Conservation (phyloP, 2,329 filamentous ascomycete genomes). For the Neofusicoccum kwambonambiense region DNA sequence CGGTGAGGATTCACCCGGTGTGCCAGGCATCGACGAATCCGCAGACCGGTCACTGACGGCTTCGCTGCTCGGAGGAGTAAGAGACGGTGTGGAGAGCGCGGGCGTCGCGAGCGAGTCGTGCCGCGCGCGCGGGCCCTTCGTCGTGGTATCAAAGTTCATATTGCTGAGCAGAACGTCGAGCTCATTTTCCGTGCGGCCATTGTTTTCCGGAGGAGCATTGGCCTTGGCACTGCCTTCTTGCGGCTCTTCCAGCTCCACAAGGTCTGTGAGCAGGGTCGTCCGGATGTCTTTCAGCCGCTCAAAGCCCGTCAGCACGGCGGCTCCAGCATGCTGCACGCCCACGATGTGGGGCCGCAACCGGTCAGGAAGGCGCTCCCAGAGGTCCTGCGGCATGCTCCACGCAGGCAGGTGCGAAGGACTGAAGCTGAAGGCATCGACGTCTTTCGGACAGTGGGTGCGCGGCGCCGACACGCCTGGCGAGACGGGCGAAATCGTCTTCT, state of each 20-base stretch:
- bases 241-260: constrained; percentile 6
- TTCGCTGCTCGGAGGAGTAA: constrained; percentile 12
- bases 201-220: neutral
- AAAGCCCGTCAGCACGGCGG: constrained; percentile 45
- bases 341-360: constrained; percentile 34
- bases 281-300: constrained; percentile 32
- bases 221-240: neutral
- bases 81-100: constrained; percentile 12
- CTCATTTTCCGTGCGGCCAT: neutral
- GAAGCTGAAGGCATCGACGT: constrained; percentile 40
- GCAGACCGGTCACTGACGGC: constrained; percentile 18
- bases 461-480: constrained; percentile 21
- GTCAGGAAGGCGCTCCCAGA: constrained; percentile 38
- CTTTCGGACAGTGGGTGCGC: constrained; percentile 33
- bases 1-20: constrained; percentile 23
- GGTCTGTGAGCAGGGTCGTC: constrained; percentile 22
- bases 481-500: constrained; percentile 4
- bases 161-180: constrained; percentile 7
- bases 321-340: constrained; percentile 44
- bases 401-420: constrained; percentile 35
- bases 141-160: neutral
- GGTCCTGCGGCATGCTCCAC: constrained; percentile 39
- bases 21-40: constrained; percentile 25
- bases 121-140: neutral
- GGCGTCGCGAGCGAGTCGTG: constrained; percentile 16